Evolutionary conservation across 345 rosid species (phyloP).

Genomic region (Citrus reticulata): DNA sequence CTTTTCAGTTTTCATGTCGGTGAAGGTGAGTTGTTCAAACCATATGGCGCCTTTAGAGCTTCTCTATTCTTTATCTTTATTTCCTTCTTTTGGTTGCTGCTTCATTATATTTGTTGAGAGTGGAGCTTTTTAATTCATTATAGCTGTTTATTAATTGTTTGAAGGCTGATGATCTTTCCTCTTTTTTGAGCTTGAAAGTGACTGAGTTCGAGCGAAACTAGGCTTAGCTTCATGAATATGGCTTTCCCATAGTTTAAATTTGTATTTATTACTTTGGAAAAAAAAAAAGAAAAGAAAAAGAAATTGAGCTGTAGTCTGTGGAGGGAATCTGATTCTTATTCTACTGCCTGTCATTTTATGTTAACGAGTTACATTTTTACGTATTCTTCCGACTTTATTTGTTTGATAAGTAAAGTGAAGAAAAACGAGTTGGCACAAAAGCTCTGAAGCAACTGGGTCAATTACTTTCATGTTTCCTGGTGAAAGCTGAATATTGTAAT

Average conservation of each 20-base stretch:
- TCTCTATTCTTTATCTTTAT: background rate
- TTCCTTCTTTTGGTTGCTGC: background rate
- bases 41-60: background rate
- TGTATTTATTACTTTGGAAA: background rate
- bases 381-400: background rate
- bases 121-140: background rate
- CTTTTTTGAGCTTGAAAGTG: background rate
- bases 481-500: background rate
- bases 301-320: background rate
- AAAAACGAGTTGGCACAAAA: background rate
- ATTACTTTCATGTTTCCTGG: background rate
- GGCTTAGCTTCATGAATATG: background rate
- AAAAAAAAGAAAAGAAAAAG: too few relatives aligned
- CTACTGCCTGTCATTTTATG: background rate
- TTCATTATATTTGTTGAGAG: background rate
- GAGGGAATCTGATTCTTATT: slow-evolving; percentile 26
- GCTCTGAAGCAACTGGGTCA: background rate
- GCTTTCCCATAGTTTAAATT: background rate
- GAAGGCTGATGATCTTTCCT: background rate
- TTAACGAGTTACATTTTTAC: background rate
- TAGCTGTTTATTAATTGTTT: background rate
- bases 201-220: background rate
- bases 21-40: too few relatives aligned
- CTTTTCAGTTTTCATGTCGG: background rate
- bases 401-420: background rate